Base-by-base conservation (phyloP, 257 asterid genomes). In the Gentiana straminea region DNA sequence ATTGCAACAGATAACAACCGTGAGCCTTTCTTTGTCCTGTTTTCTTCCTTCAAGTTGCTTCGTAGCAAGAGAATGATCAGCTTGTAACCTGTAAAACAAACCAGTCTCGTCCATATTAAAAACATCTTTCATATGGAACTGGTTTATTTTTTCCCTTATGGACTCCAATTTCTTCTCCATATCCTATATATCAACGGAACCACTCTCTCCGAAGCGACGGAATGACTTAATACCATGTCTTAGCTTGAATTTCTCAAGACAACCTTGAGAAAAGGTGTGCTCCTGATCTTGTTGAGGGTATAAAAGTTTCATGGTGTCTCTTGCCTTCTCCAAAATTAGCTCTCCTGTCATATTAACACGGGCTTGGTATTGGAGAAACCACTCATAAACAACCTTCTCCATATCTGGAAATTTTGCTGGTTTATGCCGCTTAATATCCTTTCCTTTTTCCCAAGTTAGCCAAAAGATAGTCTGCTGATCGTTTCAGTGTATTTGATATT, bases 1-100 rank as follows among this genome's bases (percentile, higher is more conserved):
- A 50, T 64, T 60, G 51, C 62, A 69, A 63, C 65, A 64, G 52
- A 69, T 63, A 52, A 48, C 48, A 63, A 69, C 0, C 3, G 46
- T 63, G 47, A 55, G 33, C 8, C 65, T 62, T 58, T 68, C 48
- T 52, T 63, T 62, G 44, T 68, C 62, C 35, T 63, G 39, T 15
- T 51, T 57, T 51, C 44, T 51, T 44, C 69, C 69, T 57, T 69
- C 59, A 32, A 58, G 45, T 51, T 58, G 35, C n/a, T 38, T 65
- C 0, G 54, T 65, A 34, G 45, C 60, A 57, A 65, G 57, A 36
- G 60, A 58, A 58, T 32, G 33, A 43, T 65, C 13, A 54, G 58
- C 58, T 54, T 54, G 43, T 35, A 54, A 54, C 58, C 41, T 33
- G 12, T 54, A 15, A 54, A 54, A 69, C 9, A 55, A 55, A 60